Conservation (phyloP, 2,329 filamentous ascomycete species). For the Colletotrichum liaoningense region DNA sequence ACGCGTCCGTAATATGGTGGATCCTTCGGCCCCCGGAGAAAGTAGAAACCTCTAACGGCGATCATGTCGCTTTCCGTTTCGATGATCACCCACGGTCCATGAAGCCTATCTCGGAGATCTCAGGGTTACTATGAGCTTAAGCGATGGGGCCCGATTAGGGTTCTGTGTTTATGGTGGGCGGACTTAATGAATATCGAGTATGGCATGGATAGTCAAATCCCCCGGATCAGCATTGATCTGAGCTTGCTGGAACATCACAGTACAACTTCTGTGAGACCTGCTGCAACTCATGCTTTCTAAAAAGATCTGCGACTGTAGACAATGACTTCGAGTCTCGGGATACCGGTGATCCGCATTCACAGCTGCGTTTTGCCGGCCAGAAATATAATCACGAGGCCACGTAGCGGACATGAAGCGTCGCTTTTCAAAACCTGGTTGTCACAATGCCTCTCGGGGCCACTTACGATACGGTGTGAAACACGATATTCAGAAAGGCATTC, state of each 20-base stretch:
- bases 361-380: too few species aligned
- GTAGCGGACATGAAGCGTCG: background rate
- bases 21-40: background rate
- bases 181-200: background rate
- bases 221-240: background rate
- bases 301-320: background rate
- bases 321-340: background rate
- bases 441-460: background rate
- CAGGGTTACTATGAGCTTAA: background rate
- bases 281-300: background rate
- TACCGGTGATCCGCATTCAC: background rate
- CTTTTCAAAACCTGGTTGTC: background rate
- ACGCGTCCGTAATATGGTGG: background rate
- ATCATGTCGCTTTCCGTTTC: slow-evolving; percentile 12
- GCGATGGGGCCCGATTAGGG: background rate
- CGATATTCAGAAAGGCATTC: too few species aligned
- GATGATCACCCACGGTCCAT: background rate
- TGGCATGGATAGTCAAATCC: background rate
- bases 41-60: background rate
- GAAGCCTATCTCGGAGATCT: background rate
- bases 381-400: background rate
- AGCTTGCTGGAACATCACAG: background rate
- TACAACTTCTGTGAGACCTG: background rate
- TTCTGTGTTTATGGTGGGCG: too few species aligned
- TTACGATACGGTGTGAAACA: too few species aligned